Percentiles rank a stretch among this genome's conserved stretches.
Conservation (phyloP, 2,329 filamentous ascomycete genomes). For the Mycogone perniciosa region DNA sequence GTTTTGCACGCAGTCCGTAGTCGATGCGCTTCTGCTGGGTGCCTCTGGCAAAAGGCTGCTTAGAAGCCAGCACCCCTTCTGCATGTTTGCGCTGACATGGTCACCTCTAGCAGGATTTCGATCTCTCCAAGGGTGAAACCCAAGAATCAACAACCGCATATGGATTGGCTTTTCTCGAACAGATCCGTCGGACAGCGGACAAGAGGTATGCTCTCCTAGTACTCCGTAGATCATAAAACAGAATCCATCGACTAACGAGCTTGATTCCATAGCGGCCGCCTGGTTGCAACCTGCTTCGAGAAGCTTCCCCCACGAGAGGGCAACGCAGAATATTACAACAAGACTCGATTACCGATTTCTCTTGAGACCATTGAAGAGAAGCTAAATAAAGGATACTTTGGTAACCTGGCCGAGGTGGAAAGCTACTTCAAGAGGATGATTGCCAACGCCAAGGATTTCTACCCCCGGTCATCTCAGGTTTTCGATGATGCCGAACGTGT, state of each 20-base stretch:
- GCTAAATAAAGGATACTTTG: conserved; percentile 61
- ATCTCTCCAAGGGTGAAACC: conserved; percentile 53
- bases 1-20: not conserved
- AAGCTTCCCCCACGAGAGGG: conserved; percentile 57
- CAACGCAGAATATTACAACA: conserved; percentile 70
- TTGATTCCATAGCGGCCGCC: conserved; percentile 52
- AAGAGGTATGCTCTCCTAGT: conserved; percentile 58
- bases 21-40: not conserved
- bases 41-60: not conserved
- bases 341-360: conserved; percentile 71
- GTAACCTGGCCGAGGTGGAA: conserved; percentile 67
- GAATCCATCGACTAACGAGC: conserved; percentile 16
- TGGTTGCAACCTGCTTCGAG: conserved; percentile 70
- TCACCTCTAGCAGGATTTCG: conserved; percentile 30
- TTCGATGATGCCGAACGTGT: conserved; percentile 84
- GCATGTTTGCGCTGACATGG: conserved; percentile 8
- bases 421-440: conserved; percentile 85
- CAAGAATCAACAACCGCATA: conserved; percentile 62
- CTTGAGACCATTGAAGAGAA: conserved; percentile 71
- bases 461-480: conserved; percentile 62
- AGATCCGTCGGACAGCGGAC: conserved; percentile 69
- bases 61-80: not conserved
- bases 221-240: no score
- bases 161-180: conserved; percentile 67
- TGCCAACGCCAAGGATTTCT: conserved; percentile 79